Percentiles rank a stretch among this genome's conserved stretches.
These are phyloP conservation scores for Immersiella caudata DNA, from an alignment of 495 filamentous ascomycete species.

Conservation along the genomic window DNA sequence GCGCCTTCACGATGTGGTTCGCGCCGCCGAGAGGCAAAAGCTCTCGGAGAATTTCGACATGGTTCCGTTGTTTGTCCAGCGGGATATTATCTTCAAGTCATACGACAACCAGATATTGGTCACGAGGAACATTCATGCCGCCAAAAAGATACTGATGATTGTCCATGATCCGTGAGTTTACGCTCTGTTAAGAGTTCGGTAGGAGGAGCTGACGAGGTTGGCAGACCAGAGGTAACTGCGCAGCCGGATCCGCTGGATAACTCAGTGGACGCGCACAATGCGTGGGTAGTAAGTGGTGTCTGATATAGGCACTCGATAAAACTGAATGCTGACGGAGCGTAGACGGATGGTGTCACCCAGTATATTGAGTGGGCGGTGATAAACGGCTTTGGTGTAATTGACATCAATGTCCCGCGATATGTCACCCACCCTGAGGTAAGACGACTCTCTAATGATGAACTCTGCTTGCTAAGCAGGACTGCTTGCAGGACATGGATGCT, in stretches of 20 bases:
- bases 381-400: conserved; percentile 77
- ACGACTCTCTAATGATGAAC: too few relatives aligned
- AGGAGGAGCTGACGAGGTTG: conserved; percentile 21
- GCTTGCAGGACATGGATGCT: conserved; percentile 36
- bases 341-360: conserved; percentile 75
- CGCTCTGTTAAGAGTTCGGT: too few relatives aligned
- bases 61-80: conserved; percentile 71
- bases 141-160: conserved; percentile 66
- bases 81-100: conserved; percentile 68
- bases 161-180: conserved; percentile 77
- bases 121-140: conserved; percentile 53
- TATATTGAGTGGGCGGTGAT: conserved; percentile 82
- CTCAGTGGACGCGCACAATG: conserved; percentile 77
- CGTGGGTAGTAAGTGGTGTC: conserved; percentile 71
- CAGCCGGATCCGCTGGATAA: conserved; percentile 69
- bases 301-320: neutral
- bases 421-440: conserved; percentile 59
- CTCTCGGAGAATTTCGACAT: conserved; percentile 74
- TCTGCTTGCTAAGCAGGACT: neutral
- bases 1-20: conserved; percentile 67
- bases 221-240: conserved; percentile 70
- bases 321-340: conserved; percentile 39
- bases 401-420: conserved; percentile 84
- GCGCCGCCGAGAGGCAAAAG: conserved; percentile 68
- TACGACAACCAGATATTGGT: conserved; percentile 89